Conservation (phyloP, 306 rosid species). For the Rosa lucieae region DNA sequence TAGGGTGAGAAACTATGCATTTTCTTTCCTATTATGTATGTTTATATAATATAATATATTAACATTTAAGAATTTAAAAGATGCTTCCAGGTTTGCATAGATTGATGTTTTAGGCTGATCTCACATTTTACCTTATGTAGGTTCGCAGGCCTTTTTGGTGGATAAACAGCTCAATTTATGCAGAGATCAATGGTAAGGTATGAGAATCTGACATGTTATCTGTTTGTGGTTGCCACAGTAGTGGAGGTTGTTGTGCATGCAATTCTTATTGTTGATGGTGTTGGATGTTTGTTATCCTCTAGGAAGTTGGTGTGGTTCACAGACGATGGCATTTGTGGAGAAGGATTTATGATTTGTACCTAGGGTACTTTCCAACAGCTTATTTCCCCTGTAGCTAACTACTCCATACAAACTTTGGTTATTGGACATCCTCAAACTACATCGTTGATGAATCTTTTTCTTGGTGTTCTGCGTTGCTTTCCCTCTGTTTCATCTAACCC, state of each 20-base stretch:
- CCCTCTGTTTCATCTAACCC: conserved; percentile 19
- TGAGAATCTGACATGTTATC: conserved; percentile 24
- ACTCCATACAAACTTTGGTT: background rate
- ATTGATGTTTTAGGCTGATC: conserved; percentile 26
- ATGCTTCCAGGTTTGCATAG: conserved; percentile 13
- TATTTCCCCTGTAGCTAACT: background rate
- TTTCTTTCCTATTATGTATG: background rate
- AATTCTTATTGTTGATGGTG: conserved; percentile 32
- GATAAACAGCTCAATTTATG: conserved; percentile 93
- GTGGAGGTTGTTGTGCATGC: conserved; percentile 9
- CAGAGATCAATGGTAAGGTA: conserved; percentile 95
- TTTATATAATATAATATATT: background rate
- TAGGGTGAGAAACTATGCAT: conserved; percentile 56
- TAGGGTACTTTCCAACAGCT: conserved; percentile 59
- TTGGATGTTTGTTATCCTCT: conserved; percentile 28
- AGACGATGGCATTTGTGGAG: conserved; percentile 98
- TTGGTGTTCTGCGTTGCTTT: background rate
- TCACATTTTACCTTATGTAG: conserved; percentile 41
- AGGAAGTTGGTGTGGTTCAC: conserved; percentile 98
- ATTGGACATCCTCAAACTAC: background rate
- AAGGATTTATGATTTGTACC: conserved; percentile 92
- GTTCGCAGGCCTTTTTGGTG: conserved; percentile 99
- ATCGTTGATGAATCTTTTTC: background rate
- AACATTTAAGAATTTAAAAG: background rate
- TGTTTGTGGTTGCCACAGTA: conserved; percentile 14